A percentile compares a stretch with the other conserved stretches of the same genome.
Evolutionary conservation across 176 grass and related monocot genomes (phyloP).

Genomic region (Carex myosuroides): DNA sequence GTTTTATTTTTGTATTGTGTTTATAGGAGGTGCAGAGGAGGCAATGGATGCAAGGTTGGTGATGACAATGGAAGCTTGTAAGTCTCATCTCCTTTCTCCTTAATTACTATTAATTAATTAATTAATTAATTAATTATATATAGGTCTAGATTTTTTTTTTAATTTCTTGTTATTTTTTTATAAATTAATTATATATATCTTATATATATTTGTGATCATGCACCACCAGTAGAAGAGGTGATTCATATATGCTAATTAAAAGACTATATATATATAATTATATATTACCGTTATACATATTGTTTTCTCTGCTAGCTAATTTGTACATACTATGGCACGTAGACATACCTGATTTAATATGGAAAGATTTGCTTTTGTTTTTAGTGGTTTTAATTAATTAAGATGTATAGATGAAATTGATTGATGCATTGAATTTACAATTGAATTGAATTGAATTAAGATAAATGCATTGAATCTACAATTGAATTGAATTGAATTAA

Average conservation of each 20-base stretch:
- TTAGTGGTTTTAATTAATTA: background rate
- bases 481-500: background rate
- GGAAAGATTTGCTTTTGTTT: background rate
- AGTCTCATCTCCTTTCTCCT: background rate
- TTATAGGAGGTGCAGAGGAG: conserved; percentile 76
- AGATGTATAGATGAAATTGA: background rate
- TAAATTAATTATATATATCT: background rate
- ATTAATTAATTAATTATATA: background rate
- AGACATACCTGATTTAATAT: conserved; percentile 6
- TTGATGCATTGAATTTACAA: background rate
- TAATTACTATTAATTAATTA: background rate
- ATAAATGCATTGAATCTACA: background rate
- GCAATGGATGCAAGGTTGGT: conserved; percentile 94
- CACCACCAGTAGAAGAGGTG: background rate
- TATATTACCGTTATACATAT: background rate
- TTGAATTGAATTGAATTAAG: too few relatives aligned
- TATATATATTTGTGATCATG: background rate
- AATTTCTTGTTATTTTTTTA: background rate
- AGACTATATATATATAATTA: background rate
- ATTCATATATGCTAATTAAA: background rate
- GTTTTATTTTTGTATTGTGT: background rate
- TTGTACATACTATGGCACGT: background rate
- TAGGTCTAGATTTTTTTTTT: background rate
- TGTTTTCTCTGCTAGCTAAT: background rate
- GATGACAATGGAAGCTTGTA: conserved; percentile 99